A percentile compares a stretch with the other conserved stretches of the same genome.
These are phyloP conservation scores for Vickermania ingenoplastis DNA, from an alignment of 208 protist genomes.

Conservation along the genomic window DNA sequence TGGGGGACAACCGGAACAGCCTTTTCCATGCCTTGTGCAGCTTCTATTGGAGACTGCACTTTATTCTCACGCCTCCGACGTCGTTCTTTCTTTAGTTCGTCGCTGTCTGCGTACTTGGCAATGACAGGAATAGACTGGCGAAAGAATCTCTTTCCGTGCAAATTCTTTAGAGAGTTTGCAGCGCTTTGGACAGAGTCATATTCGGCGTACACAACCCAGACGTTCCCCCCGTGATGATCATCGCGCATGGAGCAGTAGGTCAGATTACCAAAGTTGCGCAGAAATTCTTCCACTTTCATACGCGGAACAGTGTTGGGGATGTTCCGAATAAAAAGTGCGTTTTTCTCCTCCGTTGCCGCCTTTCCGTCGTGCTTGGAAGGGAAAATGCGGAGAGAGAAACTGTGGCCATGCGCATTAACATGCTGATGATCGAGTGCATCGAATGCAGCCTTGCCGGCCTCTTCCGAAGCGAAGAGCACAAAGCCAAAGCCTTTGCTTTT, in stretches of 20 bases:
- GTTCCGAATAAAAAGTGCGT: slow-evolving; percentile 77
- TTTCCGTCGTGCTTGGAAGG: slow-evolving; percentile 79
- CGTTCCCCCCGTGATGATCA: slow-evolving; percentile 65
- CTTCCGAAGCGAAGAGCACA: slow-evolving; percentile 89
- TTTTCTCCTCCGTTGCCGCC: slow-evolving; percentile 39
- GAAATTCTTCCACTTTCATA: slow-evolving; percentile 54
- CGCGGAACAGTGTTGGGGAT: slow-evolving; percentile 48
- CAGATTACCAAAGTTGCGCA: slow-evolving; percentile 53
- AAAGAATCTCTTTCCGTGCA: slow-evolving; percentile 69
- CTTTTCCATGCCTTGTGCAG: background rate
- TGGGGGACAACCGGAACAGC: background rate
- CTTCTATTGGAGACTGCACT: background rate
- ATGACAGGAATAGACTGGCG: slow-evolving; percentile 39
- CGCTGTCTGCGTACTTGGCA: slow-evolving; percentile 79
- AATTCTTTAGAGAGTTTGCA: slow-evolving; percentile 38
- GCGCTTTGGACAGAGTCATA: slow-evolving; percentile 57
- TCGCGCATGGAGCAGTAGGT: slow-evolving; percentile 84
- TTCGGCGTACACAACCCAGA: slow-evolving; percentile 84
- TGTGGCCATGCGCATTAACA: slow-evolving; percentile 42
- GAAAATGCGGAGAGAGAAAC: slow-evolving; percentile 72
- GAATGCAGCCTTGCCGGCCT: slow-evolving; percentile 73
- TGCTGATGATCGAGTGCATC: slow-evolving; percentile 61
- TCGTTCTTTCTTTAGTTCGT: slow-evolving; percentile 69
- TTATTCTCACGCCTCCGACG: slow-evolving; percentile 51
- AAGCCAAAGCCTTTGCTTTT: slow-evolving; percentile 95